Percentiles rank a stretch among this genome's conserved stretches.
phyloP scores from a whole-genome alignment of 169 alveolate genomes.

The Plasmodium falciparum region DNA sequence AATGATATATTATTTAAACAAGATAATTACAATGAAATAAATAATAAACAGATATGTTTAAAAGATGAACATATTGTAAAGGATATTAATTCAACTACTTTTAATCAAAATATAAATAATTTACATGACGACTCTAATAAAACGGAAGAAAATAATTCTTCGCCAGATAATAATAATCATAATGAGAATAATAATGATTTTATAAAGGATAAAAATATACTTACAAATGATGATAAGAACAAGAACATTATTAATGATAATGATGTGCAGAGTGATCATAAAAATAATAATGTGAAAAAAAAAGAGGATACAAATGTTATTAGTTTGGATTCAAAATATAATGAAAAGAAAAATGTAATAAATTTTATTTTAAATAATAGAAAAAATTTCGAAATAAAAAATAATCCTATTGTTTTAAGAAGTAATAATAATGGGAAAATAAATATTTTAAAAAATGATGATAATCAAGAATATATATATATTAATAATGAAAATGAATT shows the following conservation, averaged over 20 bases:
- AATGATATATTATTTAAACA: neutral
- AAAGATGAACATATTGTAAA: neutral
- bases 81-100: neutral
- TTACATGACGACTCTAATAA: slow-evolving; percentile 3
- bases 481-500: slow-evolving; percentile 27
- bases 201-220: neutral
- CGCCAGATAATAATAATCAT: neutral
- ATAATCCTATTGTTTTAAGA: slow-evolving; percentile 23
- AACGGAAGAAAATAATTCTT: neutral
- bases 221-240: neutral
- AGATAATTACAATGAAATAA: neutral
- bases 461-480: slow-evolving; percentile 27
- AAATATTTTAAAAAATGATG: slow-evolving; percentile 30
- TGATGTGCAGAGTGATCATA: neutral
- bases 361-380: slow-evolving; percentile 48
- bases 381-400: slow-evolving; percentile 29
- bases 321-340: neutral
- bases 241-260: neutral
- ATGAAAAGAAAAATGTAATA: slow-evolving; percentile 37
- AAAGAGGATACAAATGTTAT: neutral
- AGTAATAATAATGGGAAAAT: slow-evolving; percentile 34
- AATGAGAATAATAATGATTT: neutral
- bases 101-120: neutral
- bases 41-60: neutral
- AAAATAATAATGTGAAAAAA: neutral